Evolutionary conservation across 2,329 filamentous ascomycete genomes (phyloP), one percentile per base, ranked within the genome.

Genomic region (Periconia sp.): DNA sequence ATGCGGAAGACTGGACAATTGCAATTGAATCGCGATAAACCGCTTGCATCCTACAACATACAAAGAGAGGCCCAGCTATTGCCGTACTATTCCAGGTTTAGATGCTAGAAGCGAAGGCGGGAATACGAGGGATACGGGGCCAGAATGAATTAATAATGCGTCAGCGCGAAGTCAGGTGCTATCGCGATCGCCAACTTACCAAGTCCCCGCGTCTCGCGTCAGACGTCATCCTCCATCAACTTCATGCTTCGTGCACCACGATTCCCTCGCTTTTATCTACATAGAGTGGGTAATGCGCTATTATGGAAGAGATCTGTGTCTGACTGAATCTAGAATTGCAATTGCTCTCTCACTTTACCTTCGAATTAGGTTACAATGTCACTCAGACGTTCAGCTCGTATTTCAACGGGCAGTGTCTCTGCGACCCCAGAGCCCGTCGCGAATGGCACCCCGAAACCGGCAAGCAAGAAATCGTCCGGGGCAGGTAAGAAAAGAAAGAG

Each of bases 321-420:
- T n/a, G n/a, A n/a, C n/a, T n/a, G n/a, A n/a, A n/a, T n/a, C n/a
- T n/a, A n/a, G n/a, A 18, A 26, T 18, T 18, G 7, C 15, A 26
- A 18, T 7, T n/a, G n/a, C n/a, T n/a, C n/a, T n/a, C n/a, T n/a
- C n/a, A n/a, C n/a, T n/a, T n/a, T n/a, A n/a, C n/a, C n/a, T n/a
- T n/a, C n/a, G n/a, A n/a, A n/a, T n/a, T n/a, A n/a, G n/a, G n/a
- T 49, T 49, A 64, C 16, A 35, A 82, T 82, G 79, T 74, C 78
- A 26, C 64, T 80, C 9, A 66, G 80, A 50, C 76, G 79, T 40
- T 82, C 79, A 32, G 66, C 75, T 29, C 74, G 79, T 31, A 68
- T 79, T 22, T 69, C 67, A 35, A 62, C 66, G 11, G 61, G 56
- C 33, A 57, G 48, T 37, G 39, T 39, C 10, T 40, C 56, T 36